Base-by-base conservation (phyloP, 192 early-diverging fungal genomes). In the Podila epigama region DNA sequence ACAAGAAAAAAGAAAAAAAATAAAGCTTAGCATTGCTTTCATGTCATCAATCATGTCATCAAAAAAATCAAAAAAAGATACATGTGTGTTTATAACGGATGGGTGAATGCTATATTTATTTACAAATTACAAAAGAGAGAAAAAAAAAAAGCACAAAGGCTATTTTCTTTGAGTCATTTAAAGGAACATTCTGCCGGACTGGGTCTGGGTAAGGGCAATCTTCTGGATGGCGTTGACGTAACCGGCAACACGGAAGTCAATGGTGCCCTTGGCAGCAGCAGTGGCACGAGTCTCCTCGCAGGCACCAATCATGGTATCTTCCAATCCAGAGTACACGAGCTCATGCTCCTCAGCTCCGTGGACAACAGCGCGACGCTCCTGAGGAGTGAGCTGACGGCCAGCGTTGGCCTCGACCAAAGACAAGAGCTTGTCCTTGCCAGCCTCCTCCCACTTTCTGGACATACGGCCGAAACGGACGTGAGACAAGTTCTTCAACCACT, bases 401-500 rank as follows among this genome's bases (percentile, higher is more conserved):
- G 90, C 92, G 52, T 89, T 91, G 37, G 88, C 84, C 65, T 94
- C 92, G 31, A 94, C 93, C 48, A 93, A 65, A 7, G 68, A 79
- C 31, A 93, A 64, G 40, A 94, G 75, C 80, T 90, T 89, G 36
- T 75, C 75, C 71, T 92, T 92, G 80, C 89, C 88, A 16, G 84
- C 73, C 56, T 94, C 93, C 67, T 93, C 92, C 92, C 92, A 94
- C 58, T 88, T 88, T 81, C 91, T 89, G 66, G 89, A 92, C 90
- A 94, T 91, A 63, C 93, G 91, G 36, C 93, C 93, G 60, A 94
- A 94, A 32, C 93, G 88, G 69, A 94, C 85, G 60, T 94, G 93
- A 56, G 89, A 90, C 56, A 93, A 82, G 67, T 93, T 93, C 87
- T 94, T 94, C 68, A 93, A 81, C 93, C 93, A 94, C 80, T 94